Base-by-base conservation (phyloP, 2,329 filamentous ascomycete genomes). In the Penicillium sp. region DNA sequence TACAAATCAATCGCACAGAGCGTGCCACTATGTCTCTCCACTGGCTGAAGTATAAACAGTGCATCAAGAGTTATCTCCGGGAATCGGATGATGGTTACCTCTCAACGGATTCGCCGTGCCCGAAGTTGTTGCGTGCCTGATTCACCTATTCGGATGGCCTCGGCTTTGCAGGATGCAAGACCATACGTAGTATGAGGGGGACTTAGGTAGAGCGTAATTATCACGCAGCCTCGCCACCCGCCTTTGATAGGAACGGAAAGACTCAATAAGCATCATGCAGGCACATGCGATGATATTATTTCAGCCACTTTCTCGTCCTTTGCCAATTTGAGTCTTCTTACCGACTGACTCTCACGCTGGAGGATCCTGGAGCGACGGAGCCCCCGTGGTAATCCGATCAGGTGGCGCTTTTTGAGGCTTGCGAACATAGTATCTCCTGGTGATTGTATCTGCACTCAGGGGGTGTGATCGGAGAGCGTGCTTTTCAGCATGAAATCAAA, bases 351-450 rank as follows among this genome's bases (percentile, higher is more conserved):
- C 19, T 19, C 10, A 44, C 3, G 19, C 19, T 17, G 35, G 12
- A 15, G 4, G 35, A 37, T 13, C 13, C 35, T 44, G 9, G 2
- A 13, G 40, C 40, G 40, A 10, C 51, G 51, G 51, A 42, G 33
- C 22, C 24, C 51, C 33, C 30, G 19, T 54, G 51, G 51, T 38
- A 17, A 38, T 40, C 51, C 51, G 33, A 38, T 38, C 33, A 12
- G 12, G 12, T 54, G 51, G 51, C 51, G 33, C 35, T 42, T 19
- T n/a, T 24, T 8, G 15, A 15, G 35, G 35, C 6, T n/a, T 15
- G 5, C 45, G 15, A 4, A 30, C 24, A 6, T 6, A 37, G 13
- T n/a, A 24, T 49, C 45, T n/a, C 10, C 13, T 8, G 24, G 17
- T 37, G 35, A 24, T 28, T 4, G 9, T 28, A 12, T 28, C 45